phyloP scores from a whole-genome alignment of 169 alveolate species.

The Hepatocystis sp. region DNA sequence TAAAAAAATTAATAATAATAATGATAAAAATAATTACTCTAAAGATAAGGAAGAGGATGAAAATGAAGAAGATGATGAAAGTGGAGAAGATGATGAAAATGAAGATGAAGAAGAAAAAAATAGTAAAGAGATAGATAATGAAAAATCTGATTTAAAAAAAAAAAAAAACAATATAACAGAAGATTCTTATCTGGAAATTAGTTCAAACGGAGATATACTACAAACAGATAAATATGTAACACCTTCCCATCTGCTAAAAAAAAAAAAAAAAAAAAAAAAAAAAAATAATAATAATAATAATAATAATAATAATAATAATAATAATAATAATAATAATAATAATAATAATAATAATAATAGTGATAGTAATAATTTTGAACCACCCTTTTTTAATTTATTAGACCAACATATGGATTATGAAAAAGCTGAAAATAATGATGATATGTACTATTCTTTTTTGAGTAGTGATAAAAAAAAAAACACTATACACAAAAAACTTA shows the following conservation, averaged over 20 bases:
- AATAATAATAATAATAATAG: no score
- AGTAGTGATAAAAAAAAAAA: constrained; percentile 3
- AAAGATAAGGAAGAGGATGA: constrained; percentile 2
- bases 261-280: no score
- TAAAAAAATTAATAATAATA: neutral
- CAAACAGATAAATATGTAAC: no score
- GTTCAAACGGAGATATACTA: no score
- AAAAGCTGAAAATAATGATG: no score
- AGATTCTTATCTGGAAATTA: neutral
- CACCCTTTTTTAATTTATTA: no score
- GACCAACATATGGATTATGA: no score
- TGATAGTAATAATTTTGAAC: no score
- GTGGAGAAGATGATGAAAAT: neutral
- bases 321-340: no score
- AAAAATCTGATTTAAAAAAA: neutral
- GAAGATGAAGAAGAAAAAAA: constrained; percentile 1
- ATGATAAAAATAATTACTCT: neutral
- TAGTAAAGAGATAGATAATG: neutral
- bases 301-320: no score
- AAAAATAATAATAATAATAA: no score
- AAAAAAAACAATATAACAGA: constrained; percentile 12
- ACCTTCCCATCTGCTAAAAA: neutral
- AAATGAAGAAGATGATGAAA: neutral
- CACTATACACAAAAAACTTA: constrained; percentile 19
- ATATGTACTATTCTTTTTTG: no score